Base-by-base conservation (phyloP, 2,329 filamentous ascomycete genomes). In the Colletotrichum tropicale region DNA sequence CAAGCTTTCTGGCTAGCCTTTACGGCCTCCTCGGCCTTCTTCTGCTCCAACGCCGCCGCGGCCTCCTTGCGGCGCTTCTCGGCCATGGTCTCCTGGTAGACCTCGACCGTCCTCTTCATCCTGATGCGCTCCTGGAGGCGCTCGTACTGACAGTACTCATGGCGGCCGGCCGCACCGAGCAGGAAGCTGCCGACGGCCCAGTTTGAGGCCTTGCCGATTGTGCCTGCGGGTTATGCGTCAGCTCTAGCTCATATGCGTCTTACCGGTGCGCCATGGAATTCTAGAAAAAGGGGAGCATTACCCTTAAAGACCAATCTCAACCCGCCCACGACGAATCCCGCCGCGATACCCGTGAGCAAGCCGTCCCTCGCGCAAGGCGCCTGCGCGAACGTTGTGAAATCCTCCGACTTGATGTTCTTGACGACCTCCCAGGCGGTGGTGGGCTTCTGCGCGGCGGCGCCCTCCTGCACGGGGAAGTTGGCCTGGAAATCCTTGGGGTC, bases 121-220 rank as follows among this genome's bases (percentile, higher is more conserved):
- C 95, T 94, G 77, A 93, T 91, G 80, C 93, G 91, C 85, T 98
- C 96, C 76, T 93, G 89, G 64, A 91, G 88, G 75, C 96, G 90
- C 77, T 91, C 90, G 79, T 93, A 93, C 81, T 96, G 93, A 86
- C 96, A 98, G 81, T 94, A 95, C 85, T 98, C 95, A 85, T 96
- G 97, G 66, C 93, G 93, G 34, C 90, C 89, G 62, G 94, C 87
- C n/a, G 94, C 93, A 8, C 90, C 91, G 24, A 94, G 82, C 28
- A 93, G 88, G 83, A 97, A 98, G 43, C 92, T 89, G 8, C 93
- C 94, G 8, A 97, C 95, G 0, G 95, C 96, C 94, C 95, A 98
- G 81, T 98, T 98, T 43, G 94, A 93, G 1, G 94, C 92, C 80
- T 90, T 91, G 71, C 89, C 90, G 76, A 95, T 66, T 26, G 66